phyloP scores from a whole-genome alignment of 495 filamentous ascomycete species.

The Staphylotrichum longicolle region DNA sequence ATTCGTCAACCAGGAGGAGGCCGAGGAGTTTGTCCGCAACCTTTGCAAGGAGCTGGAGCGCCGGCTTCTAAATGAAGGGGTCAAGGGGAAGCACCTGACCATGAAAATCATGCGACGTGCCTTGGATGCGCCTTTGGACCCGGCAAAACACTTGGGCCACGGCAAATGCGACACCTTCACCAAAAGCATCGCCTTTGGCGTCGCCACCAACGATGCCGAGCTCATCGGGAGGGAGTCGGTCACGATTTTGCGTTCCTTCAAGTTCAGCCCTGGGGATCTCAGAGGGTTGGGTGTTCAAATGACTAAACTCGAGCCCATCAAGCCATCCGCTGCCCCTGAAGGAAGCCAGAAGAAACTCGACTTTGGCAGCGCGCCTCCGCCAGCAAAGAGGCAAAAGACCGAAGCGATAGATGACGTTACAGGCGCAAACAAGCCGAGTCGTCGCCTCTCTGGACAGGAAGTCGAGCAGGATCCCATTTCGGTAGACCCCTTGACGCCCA shows the following conservation, averaged over 20 bases:
- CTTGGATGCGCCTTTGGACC: slow-evolving; percentile 82
- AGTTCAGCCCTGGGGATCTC: slow-evolving; percentile 84
- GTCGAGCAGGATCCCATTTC: slow-evolving; percentile 48
- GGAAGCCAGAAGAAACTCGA: slow-evolving; percentile 41
- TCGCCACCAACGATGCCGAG: slow-evolving; percentile 71
- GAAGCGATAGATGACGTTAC: slow-evolving; percentile 32
- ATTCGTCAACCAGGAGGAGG: slow-evolving; percentile 84
- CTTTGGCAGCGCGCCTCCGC: slow-evolving; percentile 23
- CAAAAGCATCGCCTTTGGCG: slow-evolving; percentile 77
- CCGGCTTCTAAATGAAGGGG: slow-evolving; percentile 72
- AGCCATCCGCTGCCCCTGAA: slow-evolving; percentile 44
- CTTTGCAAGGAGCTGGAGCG: slow-evolving; percentile 79
- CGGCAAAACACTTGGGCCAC: slow-evolving; percentile 91
- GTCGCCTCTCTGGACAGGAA: background rate
- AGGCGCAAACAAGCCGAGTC: slow-evolving; percentile 21
- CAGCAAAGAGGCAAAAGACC: slow-evolving; percentile 29
- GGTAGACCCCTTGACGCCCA: slow-evolving; percentile 58
- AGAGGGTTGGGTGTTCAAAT: slow-evolving; percentile 87
- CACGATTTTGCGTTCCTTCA: slow-evolving; percentile 75
- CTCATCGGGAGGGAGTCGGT: slow-evolving; percentile 75
- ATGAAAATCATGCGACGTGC: slow-evolving; percentile 91
- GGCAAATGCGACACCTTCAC: slow-evolving; percentile 93
- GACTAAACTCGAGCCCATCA: slow-evolving; percentile 83
- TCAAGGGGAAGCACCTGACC: slow-evolving; percentile 83
- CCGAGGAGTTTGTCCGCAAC: slow-evolving; percentile 82